Evolutionary conservation across 31 red algal species (phyloP).

Genomic region (Endocladia muricata): DNA sequence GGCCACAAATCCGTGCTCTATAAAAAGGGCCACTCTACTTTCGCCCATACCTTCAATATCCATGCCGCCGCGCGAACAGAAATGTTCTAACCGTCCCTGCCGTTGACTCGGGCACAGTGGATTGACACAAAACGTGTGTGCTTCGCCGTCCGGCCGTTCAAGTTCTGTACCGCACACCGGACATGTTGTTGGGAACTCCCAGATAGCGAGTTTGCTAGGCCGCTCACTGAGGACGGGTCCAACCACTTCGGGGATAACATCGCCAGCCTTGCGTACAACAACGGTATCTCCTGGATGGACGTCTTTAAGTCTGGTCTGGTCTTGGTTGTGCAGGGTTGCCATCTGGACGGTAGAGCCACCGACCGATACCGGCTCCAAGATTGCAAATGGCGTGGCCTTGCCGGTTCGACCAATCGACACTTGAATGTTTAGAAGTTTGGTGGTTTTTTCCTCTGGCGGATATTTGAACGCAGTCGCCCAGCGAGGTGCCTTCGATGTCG

Average conservation of each 20-base stretch:
- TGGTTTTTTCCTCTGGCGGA: slow-evolving; percentile 5
- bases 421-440: neutral
- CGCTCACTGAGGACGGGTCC: slow-evolving; percentile 3
- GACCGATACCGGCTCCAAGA: slow-evolving; percentile 29
- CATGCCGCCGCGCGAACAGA: neutral
- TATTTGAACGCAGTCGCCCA: slow-evolving; percentile 27
- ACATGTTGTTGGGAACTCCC: neutral
- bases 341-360: slow-evolving; percentile 18
- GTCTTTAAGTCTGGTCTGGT: slow-evolving; percentile 19
- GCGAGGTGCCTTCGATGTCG: slow-evolving; percentile 2
- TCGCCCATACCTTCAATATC: slow-evolving; percentile 13
- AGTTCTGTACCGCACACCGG: slow-evolving; percentile 8
- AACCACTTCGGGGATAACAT: slow-evolving; percentile 50
- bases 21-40: neutral
- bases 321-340: slow-evolving; percentile 58
- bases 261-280: slow-evolving; percentile 13
- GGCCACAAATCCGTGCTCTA: neutral
- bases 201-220: neutral
- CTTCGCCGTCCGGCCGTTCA: neutral
- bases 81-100: neutral
- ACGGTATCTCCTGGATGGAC: slow-evolving; percentile 34
- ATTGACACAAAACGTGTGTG: neutral
- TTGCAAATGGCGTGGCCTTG: slow-evolving; percentile 47
- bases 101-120: neutral
- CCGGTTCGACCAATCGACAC: slow-evolving; percentile 57